Conservation (phyloP, 805 yeast species). For the Starmerella sirachaensis region DNA sequence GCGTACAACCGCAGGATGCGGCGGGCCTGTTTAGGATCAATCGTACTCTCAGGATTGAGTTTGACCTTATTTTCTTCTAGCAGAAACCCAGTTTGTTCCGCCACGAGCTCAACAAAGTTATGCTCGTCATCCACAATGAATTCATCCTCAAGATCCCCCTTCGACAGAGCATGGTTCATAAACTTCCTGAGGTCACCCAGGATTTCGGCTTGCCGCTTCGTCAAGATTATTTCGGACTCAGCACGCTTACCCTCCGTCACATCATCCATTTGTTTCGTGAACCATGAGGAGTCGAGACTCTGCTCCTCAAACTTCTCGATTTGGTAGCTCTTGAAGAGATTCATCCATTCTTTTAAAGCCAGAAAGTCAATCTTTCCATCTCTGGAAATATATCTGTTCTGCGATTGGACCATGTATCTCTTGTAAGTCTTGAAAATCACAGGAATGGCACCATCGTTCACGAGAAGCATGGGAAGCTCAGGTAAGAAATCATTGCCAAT, state of each 20-base stretch:
- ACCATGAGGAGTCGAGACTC: conserved; percentile 77
- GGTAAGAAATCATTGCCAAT: conserved; percentile 98
- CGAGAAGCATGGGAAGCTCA: conserved; percentile 81
- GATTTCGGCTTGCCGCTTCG: conserved; percentile 51
- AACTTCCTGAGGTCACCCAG: conserved; percentile 39
- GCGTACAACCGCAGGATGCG: conserved; percentile 31
- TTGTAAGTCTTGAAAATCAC: conserved; percentile 78
- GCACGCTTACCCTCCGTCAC: conserved; percentile 23
- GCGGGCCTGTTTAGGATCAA: conserved; percentile 11
- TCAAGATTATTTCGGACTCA: conserved; percentile 42
- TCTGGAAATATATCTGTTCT: conserved; percentile 77
- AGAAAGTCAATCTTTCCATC: conserved; percentile 67
- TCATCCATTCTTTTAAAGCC: conserved; percentile 64
- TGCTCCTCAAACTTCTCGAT: conserved; percentile 74
- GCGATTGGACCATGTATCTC: conserved; percentile 43
- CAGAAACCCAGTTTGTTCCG: conserved; percentile 34
- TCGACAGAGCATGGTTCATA: conserved; percentile 29
- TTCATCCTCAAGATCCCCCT: conserved; percentile 12
- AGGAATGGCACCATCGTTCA: conserved; percentile 96
- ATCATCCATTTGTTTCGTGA: conserved; percentile 62
- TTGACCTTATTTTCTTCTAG: conserved; percentile 43
- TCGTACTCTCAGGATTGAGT: conserved; percentile 35
- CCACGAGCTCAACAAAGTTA: conserved; percentile 22
- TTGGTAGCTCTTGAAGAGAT: conserved; percentile 67
- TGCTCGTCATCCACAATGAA: conserved; percentile 21